phyloP scores from a whole-genome alignment of 1,284 basidiomycete genomes.

The Microbotryomycetes sp. region DNA sequence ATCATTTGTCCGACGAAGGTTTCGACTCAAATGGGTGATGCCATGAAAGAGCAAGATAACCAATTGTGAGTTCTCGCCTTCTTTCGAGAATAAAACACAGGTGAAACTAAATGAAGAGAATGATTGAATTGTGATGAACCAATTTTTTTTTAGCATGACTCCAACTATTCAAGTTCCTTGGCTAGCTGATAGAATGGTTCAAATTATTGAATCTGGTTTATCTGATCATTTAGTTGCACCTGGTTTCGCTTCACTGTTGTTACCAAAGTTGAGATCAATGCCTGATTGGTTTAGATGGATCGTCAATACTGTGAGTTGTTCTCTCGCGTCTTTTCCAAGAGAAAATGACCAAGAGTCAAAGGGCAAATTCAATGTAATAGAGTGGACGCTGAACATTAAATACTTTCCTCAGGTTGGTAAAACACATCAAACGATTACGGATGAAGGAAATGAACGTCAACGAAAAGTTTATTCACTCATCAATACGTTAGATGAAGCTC shows the following conservation, averaged over 20 bases:
- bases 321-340: neutral
- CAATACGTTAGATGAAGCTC: constrained; percentile 17
- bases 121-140: too few species aligned
- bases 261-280: constrained; percentile 13
- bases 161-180: constrained; percentile 17
- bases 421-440: constrained; percentile 25
- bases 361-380: too few species aligned
- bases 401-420: constrained; percentile 15
- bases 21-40: constrained; percentile 28
- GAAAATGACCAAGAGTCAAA: neutral
- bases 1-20: constrained; percentile 34
- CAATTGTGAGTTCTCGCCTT: constrained; percentile 20
- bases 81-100: too few species aligned
- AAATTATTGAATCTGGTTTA: constrained; percentile 21
- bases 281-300: constrained; percentile 27
- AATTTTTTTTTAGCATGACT: too few species aligned
- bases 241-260: constrained; percentile 12
- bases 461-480: constrained; percentile 13
- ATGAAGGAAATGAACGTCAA: constrained; percentile 16
- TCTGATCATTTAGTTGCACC: constrained; percentile 26
- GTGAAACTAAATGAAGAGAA: too few species aligned
- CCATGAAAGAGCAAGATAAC: constrained; percentile 20
- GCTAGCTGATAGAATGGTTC: constrained; percentile 21
- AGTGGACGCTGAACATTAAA: neutral
- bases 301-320: constrained; percentile 7